Percentiles rank a stretch among this genome's conserved stretches.
Evolutionary conservation across 805 yeast genomes (phyloP).

Genomic region (Kazachstania kunashirensis): DNA sequence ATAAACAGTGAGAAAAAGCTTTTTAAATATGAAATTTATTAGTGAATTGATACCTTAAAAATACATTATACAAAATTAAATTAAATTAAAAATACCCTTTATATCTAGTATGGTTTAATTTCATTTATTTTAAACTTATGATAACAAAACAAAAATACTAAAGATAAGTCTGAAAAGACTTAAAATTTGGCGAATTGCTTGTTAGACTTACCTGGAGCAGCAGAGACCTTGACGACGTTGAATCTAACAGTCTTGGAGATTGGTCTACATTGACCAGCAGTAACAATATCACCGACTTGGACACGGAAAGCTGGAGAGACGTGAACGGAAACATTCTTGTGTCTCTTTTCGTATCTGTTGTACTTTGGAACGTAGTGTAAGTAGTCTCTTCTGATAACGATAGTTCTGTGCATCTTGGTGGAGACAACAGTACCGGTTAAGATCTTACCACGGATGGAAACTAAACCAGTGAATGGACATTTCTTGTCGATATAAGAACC

Average conservation of each 20-base stretch:
- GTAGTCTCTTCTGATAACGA: constrained; percentile 99
- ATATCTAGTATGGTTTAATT: constrained; percentile 1
- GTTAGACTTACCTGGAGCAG: constrained; percentile 71
- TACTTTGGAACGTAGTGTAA: constrained; percentile 99
- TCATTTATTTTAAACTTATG: not conserved
- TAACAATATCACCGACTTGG: constrained; percentile 95
- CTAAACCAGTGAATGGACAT: constrained; percentile 97
- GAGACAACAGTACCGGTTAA: constrained; percentile 99
- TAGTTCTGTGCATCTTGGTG: constrained; percentile 99
- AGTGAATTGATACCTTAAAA: constrained; percentile 6
- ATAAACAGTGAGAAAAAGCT: no score
- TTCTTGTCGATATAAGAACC: constrained; percentile 99
- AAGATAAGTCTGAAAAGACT: constrained; percentile 19
- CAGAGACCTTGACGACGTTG: constrained; percentile 94
- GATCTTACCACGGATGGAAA: constrained; percentile 99
- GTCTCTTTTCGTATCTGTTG: constrained; percentile 99
- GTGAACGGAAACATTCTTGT: constrained; percentile 99
- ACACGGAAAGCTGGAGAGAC: constrained; percentile 99
- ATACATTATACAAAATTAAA: constrained; percentile 9
- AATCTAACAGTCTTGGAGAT: constrained; percentile 99
- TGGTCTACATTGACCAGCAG: constrained; percentile 99
- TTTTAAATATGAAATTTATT: not conserved
- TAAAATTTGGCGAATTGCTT: constrained; percentile 97
- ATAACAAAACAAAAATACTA: not conserved
- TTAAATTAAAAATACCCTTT: not conserved